These are phyloP conservation scores for Umbellularia californica DNA, from an alignment of 164 flowering plant species.

Conservation along the genomic window DNA sequence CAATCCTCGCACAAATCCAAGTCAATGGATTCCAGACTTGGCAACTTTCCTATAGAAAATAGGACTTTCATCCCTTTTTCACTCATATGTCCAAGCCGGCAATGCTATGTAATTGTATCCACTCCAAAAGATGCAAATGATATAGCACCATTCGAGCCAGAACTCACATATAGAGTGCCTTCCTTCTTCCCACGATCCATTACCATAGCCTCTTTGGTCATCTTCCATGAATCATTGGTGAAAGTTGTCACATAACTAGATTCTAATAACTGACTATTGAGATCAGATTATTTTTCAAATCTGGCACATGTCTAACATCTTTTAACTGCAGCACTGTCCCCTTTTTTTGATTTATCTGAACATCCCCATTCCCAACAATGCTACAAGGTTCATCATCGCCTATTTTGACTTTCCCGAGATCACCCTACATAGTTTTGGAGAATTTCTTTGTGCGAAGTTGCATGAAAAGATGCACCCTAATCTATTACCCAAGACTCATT, in stretches of 20 bases:
- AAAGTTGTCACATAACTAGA: not conserved
- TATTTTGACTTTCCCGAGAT: conserved; percentile 5
- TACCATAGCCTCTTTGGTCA: not conserved
- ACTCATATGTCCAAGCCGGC: too few species aligned
- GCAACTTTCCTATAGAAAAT: too few species aligned
- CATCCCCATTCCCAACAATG: conserved; percentile 8
- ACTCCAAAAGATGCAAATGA: too few species aligned
- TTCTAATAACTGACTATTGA: not conserved
- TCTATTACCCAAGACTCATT: too few species aligned
- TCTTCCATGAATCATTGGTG: not conserved
- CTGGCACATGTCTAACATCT: too few species aligned
- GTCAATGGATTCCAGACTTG: too few species aligned
- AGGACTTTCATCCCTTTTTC: too few species aligned
- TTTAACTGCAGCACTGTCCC: not conserved
- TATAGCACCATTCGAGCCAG: too few species aligned
- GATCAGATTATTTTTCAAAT: not conserved
- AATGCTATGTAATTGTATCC: too few species aligned
- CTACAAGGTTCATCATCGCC: not conserved
- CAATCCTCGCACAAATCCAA: too few species aligned
- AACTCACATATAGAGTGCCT: not conserved
- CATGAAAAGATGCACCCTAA: too few species aligned
- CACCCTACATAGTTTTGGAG: conserved; percentile 2
- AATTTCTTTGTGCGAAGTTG: too few species aligned
- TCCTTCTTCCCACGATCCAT: not conserved
- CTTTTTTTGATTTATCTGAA: not conserved